Percentiles rank a stretch among this genome's conserved stretches.
Evolutionary conservation across 1,139 yeast species (phyloP).

Genomic region (Diutina siamensis): DNA sequence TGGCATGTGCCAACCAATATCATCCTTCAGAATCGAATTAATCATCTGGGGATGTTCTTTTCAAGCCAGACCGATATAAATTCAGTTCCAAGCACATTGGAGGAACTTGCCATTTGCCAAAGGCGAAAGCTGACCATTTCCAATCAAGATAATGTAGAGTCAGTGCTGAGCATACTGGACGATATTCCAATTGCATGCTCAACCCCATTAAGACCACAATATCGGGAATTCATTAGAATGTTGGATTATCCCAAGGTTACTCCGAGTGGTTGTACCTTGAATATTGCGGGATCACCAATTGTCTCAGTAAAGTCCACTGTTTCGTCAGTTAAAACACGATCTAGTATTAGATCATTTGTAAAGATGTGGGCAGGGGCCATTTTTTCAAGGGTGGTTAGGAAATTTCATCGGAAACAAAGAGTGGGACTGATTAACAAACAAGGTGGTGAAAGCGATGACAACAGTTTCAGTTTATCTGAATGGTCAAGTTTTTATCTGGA

Average conservation of each 20-base stretch:
- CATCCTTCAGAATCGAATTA: background rate
- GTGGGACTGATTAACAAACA: too few relatives aligned
- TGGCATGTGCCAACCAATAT: conserved; percentile 4
- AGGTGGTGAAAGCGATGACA: too few relatives aligned
- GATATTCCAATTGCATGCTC: too few relatives aligned
- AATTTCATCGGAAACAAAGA: background rate
- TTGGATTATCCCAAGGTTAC: background rate
- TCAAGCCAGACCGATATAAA: too few relatives aligned
- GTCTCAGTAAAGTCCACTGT: background rate
- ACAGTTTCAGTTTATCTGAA: background rate
- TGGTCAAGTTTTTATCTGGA: background rate
- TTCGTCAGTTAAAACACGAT: background rate
- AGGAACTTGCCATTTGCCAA: too few relatives aligned
- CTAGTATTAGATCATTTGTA: background rate
- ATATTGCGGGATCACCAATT: too few relatives aligned
- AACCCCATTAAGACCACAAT: background rate
- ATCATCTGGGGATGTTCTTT: too few relatives aligned
- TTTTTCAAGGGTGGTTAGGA: background rate
- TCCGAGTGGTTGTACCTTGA: too few relatives aligned
- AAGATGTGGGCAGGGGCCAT: background rate
- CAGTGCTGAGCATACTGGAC: too few relatives aligned
- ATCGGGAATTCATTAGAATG: background rate
- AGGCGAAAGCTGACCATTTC: too few relatives aligned
- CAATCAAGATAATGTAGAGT: too few relatives aligned
- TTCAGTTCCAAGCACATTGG: too few relatives aligned